phyloP scores from a whole-genome alignment of 2,329 filamentous ascomycete species.

The Paecilomyces formosus region DNA sequence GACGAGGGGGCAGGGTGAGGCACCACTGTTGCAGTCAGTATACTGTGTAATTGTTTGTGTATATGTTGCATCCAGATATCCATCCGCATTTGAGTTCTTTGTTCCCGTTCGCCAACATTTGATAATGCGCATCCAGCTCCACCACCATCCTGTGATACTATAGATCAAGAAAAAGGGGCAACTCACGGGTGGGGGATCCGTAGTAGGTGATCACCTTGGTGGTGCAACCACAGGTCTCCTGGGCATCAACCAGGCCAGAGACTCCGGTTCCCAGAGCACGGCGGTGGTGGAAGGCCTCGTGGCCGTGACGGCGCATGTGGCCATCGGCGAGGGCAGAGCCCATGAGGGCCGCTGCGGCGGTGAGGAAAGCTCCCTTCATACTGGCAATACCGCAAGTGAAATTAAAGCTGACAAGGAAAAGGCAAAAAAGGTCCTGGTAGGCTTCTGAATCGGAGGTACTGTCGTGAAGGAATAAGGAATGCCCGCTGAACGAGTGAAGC shows the following conservation, averaged over 20 bases:
- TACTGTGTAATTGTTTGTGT: background rate
- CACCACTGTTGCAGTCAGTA: slow-evolving; percentile 29
- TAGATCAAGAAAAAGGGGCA: slow-evolving; percentile 8
- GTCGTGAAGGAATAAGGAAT: slow-evolving; percentile 49
- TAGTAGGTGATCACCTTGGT: slow-evolving; percentile 67
- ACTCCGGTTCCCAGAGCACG: slow-evolving; percentile 18
- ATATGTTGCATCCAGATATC: background rate
- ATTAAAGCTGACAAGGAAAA: slow-evolving; percentile 3
- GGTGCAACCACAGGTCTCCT: slow-evolving; percentile 58
- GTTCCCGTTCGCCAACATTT: background rate
- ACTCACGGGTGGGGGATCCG: slow-evolving; percentile 57
- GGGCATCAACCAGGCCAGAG: slow-evolving; percentile 10
- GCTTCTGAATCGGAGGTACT: background rate
- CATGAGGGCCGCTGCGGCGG: slow-evolving; percentile 48
- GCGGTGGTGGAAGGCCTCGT: slow-evolving; percentile 54
- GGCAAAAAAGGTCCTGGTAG: slow-evolving; percentile 6
- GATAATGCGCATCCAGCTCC: background rate
- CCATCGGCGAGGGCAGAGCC: slow-evolving; percentile 49
- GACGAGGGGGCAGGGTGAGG: slow-evolving; percentile 25
- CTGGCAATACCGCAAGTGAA: slow-evolving; percentile 28
- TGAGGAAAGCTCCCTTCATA: slow-evolving; percentile 69
- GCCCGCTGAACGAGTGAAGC: slow-evolving; percentile 66
- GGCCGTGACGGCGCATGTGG: slow-evolving; percentile 48
- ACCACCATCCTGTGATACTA: background rate
- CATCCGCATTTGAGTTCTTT: background rate